Evolutionary conservation across 345 rosid genomes (phyloP).

Genomic region (Adansonia digitata): DNA sequence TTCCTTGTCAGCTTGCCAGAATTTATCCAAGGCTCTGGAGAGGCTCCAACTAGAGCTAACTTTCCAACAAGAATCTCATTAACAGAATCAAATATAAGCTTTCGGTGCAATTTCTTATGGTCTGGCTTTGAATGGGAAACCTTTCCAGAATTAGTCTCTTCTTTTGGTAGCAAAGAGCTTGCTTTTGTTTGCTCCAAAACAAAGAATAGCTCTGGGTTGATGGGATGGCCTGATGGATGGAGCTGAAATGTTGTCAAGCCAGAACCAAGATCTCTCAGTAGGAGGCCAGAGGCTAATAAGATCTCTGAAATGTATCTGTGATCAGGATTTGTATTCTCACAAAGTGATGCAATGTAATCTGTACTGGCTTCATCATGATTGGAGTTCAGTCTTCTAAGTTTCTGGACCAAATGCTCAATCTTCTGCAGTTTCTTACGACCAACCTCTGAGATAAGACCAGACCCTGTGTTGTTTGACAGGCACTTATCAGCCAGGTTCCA

Average conservation of each 20-base stretch:
- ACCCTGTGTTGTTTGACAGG: constrained; percentile 24
- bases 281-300: constrained; percentile 84
- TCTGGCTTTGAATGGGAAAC: neutral
- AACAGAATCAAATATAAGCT: constrained; percentile 76
- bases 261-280: constrained; percentile 77
- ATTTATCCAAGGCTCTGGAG: constrained; percentile 49
- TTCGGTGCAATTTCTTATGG: constrained; percentile 54
- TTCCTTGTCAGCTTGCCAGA: constrained; percentile 44
- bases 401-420: constrained; percentile 80
- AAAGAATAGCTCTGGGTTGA: constrained; percentile 78
- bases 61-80: constrained; percentile 74
- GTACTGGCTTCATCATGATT: constrained; percentile 82
- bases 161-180: constrained; percentile 40
- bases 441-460: constrained; percentile 55
- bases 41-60: constrained; percentile 37
- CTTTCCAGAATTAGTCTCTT: constrained; percentile 37
- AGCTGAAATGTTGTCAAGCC: constrained; percentile 63
- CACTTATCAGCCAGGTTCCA: constrained; percentile 41
- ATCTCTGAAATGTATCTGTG: constrained; percentile 95
- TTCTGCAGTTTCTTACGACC: constrained; percentile 76
- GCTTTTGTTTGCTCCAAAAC: constrained; percentile 91
- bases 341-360: constrained; percentile 90
- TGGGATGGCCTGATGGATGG: constrained; percentile 83
- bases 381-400: constrained; percentile 79
- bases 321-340: constrained; percentile 79